Base-by-base conservation (phyloP, 169 alveolate genomes). In the Cyclospora cayetanensis region DNA sequence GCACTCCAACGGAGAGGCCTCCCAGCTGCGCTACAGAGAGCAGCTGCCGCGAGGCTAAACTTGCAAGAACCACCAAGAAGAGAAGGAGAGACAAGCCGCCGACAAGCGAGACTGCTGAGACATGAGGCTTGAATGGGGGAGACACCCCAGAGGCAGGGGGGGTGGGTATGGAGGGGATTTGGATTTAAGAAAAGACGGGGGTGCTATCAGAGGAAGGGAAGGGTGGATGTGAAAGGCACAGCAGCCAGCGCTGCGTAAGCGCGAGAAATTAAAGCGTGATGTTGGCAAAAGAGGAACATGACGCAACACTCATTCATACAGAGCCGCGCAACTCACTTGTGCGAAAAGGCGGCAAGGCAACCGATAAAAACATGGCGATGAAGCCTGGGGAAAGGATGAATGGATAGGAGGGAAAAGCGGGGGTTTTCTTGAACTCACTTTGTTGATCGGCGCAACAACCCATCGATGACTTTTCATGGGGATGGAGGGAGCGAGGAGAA, bases 381-480 rank as follows among this genome's bases (percentile, higher is more conserved):
- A 18, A 76, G 27, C 12, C 65, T 7, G 22, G 27, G 53, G 65
- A 76, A 25, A 43, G 29, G 15, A 15, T 27, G 27, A 7, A 22
- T 18, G 29, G 22, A 7, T 15, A 79, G 9, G 4, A 25, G 15
- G n/a, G 39, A 5, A 42, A 4, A 50, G 12, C 5, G 72, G n/a
- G 42, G 41, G 89, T 4, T 22, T n/a, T 25, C 42, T n/a, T 43
- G 9, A 72, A 7, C 4, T 22, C n/a, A 83, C 94, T 39, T 91
- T 91, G 52, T 79, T 84, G n/a, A 77, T 66, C 31, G 93, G 83
- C 46, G 94, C 94, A 1, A 20, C 1, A 12, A 65, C 31, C 86
- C 89, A 79, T 3, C 92, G 46, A 20, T 79, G 94, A 2, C 50
- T 29, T 68, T 91, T 91, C 94, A 83, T 91, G 31, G 94, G 94